Base-by-base conservation (phyloP, 768 basidiomycete species). In the Paxillus ammoniavirescens region DNA sequence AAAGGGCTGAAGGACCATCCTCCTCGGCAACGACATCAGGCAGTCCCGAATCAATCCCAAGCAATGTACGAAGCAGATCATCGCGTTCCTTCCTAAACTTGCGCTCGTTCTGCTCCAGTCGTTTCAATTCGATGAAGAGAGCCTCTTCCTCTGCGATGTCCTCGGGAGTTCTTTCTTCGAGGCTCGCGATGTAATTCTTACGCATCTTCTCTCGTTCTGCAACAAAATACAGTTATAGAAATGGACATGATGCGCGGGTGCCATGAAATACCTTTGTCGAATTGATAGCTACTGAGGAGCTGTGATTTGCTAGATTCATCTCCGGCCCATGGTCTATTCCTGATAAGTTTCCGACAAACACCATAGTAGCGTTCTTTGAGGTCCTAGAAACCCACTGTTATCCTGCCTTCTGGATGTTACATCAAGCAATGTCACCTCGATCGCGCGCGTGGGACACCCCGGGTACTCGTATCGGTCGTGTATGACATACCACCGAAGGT, bases 91-190 rank as follows among this genome's bases (percentile, higher is more conserved):
- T 84, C 72, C 88, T 89, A 76, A 94, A 98, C 49, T 80, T 80
- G 31, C 88, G 81, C 66, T 97, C 94, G 55, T 80, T 91, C 72
- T 98, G 96, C 67, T 98, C 95, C 47, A 99, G 79, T n/a, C 92
- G 84, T 65, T 95, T 94, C 47, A 96, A 81, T 69, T 98, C 93
- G 57, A 98, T 74, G 71, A 91, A 98, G 3, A 99, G 77, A 8
- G 92, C 89, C 62, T 98, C 95, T 76, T 98, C 97, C 67, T 99
- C 95, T 15, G 87, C 88, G 42, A 96, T 87, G 72, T 98, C 92
- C 46, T 89, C 84, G 4, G 86, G 80, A 0, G 93, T 89, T n/a
- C 96, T 86, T 52, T 81, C 83, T 72, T 94, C 91, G n/a, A 98
- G 82, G 55, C 86, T 89, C 8, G 79, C 73, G 13, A 98, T 79